These are phyloP conservation scores for Microthlaspi erraticum DNA, from an alignment of 345 rosid species.

Conservation along the genomic window DNA sequence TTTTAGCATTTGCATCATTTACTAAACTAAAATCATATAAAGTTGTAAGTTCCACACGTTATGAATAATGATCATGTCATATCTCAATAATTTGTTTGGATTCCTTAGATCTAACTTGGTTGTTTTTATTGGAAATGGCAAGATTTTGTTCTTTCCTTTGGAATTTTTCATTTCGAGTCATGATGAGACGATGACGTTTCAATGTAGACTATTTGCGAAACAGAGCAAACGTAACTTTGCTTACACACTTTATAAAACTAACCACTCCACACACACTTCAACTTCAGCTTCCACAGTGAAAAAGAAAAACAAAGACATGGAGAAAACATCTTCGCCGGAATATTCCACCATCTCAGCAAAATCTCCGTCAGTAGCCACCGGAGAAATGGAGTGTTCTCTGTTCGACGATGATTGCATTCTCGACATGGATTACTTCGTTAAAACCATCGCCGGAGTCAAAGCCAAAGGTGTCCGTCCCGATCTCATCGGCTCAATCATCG, in stretches of 20 bases:
- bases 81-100: slow-evolving; percentile 1
- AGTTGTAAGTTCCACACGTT: too few species aligned
- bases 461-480: slow-evolving; percentile 84
- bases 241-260: slow-evolving; percentile 31
- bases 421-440: slow-evolving; percentile 81
- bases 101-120: slow-evolving; percentile 18
- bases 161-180: slow-evolving; percentile 18
- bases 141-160: slow-evolving; percentile 40
- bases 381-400: slow-evolving; percentile 45
- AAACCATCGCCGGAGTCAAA: slow-evolving; percentile 71
- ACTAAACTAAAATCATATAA: too few species aligned
- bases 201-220: slow-evolving; percentile 35
- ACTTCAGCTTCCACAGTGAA: background rate
- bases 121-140: slow-evolving; percentile 36
- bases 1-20: too few species aligned
- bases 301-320: slow-evolving; percentile 45
- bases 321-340: slow-evolving; percentile 48
- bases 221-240: slow-evolving; percentile 6
- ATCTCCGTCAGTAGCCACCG: slow-evolving; percentile 45
- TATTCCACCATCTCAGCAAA: slow-evolving; percentile 47
- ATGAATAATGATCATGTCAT: too few species aligned
- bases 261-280: background rate
- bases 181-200: slow-evolving; percentile 44
- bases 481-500: slow-evolving; percentile 78
- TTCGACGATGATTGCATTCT: slow-evolving; percentile 78